Conservation (phyloP, 345 rosid species). For the Boechera retrofracta region DNA sequence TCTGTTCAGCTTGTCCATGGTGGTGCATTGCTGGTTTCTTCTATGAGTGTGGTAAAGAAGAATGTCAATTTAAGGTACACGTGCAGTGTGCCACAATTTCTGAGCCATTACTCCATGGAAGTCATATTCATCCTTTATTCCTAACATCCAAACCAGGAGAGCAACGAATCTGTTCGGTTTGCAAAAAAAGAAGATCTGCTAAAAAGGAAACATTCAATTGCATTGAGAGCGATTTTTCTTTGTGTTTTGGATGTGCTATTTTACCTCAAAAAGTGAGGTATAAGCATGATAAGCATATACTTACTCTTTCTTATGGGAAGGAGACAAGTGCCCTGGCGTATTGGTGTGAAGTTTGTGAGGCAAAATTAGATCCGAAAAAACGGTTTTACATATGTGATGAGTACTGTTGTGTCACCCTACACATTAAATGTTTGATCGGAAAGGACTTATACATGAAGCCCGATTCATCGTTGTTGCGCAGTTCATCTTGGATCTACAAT, state of each 20-base stretch:
- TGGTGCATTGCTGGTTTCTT: not conserved
- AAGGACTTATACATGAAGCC: not conserved
- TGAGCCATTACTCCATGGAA: not conserved
- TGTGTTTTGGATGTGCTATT: not conserved
- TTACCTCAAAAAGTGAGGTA: not conserved
- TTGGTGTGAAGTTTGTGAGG: not conserved
- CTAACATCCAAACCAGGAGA: constrained; percentile 6
- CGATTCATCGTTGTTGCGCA: not conserved
- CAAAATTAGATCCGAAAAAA: not conserved
- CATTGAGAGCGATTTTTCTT: not conserved
- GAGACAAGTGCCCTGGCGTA: not conserved
- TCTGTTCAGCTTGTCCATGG: not conserved
- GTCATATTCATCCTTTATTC: not conserved
- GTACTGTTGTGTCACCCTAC: not conserved
- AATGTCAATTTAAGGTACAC: not conserved
- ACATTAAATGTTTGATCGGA: not conserved
- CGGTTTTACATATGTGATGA: not conserved
- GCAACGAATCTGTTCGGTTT: not conserved
- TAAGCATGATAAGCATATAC: not conserved
- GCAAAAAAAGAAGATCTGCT: not conserved
- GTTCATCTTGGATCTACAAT: no score
- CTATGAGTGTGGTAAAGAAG: not conserved
- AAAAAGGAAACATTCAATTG: not conserved
- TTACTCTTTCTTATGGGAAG: not conserved
- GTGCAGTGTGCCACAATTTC: not conserved